Conservation (phyloP, 352 stramenopile species). For the Globisporangium okanoganense region DNA sequence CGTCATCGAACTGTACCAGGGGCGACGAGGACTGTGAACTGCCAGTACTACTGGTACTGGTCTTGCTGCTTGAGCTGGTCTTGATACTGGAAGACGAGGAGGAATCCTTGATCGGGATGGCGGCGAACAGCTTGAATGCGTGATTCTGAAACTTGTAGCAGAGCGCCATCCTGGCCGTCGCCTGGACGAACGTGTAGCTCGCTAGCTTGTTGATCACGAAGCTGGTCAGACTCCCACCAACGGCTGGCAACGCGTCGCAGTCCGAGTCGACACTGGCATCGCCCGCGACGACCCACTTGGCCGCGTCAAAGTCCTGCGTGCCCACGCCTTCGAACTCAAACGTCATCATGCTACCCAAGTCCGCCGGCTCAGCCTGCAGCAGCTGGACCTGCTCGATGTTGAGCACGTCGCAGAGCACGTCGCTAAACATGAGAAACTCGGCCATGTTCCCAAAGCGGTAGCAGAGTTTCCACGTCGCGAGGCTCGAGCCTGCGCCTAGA, state of each 20-base stretch:
- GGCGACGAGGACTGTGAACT: not conserved
- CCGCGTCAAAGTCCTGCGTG: slow-evolving; percentile 54
- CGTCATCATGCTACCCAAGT: slow-evolving; percentile 35
- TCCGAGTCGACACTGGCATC: slow-evolving; percentile 27
- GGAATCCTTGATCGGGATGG: slow-evolving; percentile 33
- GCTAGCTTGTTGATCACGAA: slow-evolving; percentile 35
- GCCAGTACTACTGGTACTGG: slow-evolving; percentile 5
- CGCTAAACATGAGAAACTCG: slow-evolving; percentile 52
- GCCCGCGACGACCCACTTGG: slow-evolving; percentile 43
- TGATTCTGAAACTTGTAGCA: slow-evolving; percentile 63
- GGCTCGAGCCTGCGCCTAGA: slow-evolving; percentile 2
- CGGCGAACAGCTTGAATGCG: slow-evolving; percentile 46
- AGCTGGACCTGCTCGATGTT: slow-evolving; percentile 46
- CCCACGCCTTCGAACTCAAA: slow-evolving; percentile 60
- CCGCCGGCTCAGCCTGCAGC: slow-evolving; percentile 25
- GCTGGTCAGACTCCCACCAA: slow-evolving; percentile 32
- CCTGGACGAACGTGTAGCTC: slow-evolving; percentile 41
- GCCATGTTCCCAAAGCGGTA: slow-evolving; percentile 59
- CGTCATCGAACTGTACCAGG: slow-evolving; percentile 24
- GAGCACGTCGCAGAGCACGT: slow-evolving; percentile 52
- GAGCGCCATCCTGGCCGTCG: slow-evolving; percentile 34
- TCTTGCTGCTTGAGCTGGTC: not conserved
- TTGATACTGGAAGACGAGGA: slow-evolving; percentile 12
- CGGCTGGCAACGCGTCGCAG: slow-evolving; percentile 32
- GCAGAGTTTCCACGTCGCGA: slow-evolving; percentile 66